A percentile compares a stretch with the other conserved stretches of the same genome.
Conservation (phyloP, 73 alveolate species). For the Symbiodinium pilosum region DNA sequence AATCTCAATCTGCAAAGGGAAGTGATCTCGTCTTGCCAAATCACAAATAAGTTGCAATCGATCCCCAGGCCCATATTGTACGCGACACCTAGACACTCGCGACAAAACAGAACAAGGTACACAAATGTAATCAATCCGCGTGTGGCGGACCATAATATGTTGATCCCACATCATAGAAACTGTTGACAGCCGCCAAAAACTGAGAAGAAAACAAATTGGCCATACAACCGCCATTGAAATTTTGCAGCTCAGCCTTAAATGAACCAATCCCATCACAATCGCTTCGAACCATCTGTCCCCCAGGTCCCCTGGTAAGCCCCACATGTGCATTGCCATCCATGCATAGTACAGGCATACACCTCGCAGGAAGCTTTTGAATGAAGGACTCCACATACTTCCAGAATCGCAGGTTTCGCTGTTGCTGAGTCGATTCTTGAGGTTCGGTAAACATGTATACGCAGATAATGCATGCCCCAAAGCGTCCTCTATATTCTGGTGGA, state of each 20-base stretch:
- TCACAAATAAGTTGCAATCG: slow-evolving; percentile 8
- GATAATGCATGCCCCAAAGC: slow-evolving; percentile 24
- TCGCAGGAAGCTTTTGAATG: not conserved
- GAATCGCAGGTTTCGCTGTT: not conserved
- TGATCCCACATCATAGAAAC: slow-evolving; percentile 12
- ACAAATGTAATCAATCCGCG: slow-evolving; percentile 27
- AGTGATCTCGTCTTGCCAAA: not conserved
- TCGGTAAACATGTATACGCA: slow-evolving; percentile 25
- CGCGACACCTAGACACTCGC: not conserved
- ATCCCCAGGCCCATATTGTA: slow-evolving; percentile 7
- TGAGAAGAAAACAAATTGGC: not conserved
- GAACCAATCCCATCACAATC: not conserved
- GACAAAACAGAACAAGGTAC: not conserved
- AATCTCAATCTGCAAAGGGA: slow-evolving; percentile 15
- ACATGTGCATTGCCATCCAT: slow-evolving; percentile 40
- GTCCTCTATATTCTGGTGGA: not conserved
- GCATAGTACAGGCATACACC: slow-evolving; percentile 14
- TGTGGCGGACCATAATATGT: slow-evolving; percentile 22
- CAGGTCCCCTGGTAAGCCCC: slow-evolving; percentile 3
- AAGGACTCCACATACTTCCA: not conserved
- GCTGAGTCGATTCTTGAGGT: slow-evolving; percentile 6
- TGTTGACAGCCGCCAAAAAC: not conserved
- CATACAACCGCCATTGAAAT: not conserved
- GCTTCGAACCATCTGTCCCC: not conserved
- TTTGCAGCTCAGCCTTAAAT: not conserved